A percentile compares a stretch with the other conserved stretches of the same genome.
Conservation (phyloP, 768 basidiomycete genomes). For the Lentinula boryana region DNA sequence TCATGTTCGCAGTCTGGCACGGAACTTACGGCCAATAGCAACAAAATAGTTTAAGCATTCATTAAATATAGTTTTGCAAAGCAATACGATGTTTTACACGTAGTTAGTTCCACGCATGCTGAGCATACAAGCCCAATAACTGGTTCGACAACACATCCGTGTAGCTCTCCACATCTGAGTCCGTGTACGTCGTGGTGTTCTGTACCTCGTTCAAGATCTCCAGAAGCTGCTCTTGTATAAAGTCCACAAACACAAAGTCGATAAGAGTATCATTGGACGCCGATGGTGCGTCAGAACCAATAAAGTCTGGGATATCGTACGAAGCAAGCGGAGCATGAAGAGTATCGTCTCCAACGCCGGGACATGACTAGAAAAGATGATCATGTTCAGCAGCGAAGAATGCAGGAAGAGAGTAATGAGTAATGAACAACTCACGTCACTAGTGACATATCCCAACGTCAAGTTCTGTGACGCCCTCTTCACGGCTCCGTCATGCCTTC, state of each 20-base stretch:
- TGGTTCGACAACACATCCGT: slow-evolving; percentile 43
- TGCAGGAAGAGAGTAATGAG: background rate
- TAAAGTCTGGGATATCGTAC: slow-evolving; percentile 49
- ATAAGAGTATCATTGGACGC: slow-evolving; percentile 35
- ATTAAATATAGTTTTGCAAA: background rate
- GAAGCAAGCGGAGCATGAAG: slow-evolving; percentile 56
- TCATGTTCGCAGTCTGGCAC: too few relatives aligned
- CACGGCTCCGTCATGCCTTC: slow-evolving; percentile 25
- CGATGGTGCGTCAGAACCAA: slow-evolving; percentile 46
- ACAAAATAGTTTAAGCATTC: background rate
- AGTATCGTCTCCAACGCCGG: slow-evolving; percentile 72
- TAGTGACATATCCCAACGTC: slow-evolving; percentile 73
- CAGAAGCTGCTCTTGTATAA: slow-evolving; percentile 51
- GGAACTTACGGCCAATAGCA: too few relatives aligned
- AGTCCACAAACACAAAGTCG: slow-evolving; percentile 75
- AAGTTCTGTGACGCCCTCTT: slow-evolving; percentile 40
- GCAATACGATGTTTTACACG: background rate
- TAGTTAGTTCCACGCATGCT: slow-evolving; percentile 35
- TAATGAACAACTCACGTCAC: slow-evolving; percentile 39
- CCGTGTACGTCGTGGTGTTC: slow-evolving; percentile 37
- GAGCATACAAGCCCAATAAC: slow-evolving; percentile 55
- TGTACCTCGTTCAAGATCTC: slow-evolving; percentile 44
- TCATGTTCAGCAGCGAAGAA: background rate
- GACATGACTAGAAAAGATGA: slow-evolving; percentile 43
- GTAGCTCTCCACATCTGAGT: slow-evolving; percentile 49